These are phyloP conservation scores for Priceomyces fermenticarens DNA, from an alignment of 805 yeast species.

Conservation along the genomic window DNA sequence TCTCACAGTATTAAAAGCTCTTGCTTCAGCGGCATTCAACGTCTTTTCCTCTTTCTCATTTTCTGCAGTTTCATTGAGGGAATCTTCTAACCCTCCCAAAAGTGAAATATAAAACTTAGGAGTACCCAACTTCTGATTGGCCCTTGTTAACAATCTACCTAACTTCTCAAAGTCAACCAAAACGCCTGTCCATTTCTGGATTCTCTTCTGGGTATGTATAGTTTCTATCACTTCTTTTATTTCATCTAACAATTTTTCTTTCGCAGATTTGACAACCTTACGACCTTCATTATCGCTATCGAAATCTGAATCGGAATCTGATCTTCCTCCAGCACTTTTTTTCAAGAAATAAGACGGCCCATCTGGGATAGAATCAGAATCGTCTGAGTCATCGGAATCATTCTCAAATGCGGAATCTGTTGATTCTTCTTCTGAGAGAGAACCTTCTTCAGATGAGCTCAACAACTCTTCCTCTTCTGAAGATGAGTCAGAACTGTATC, in stretches of 20 bases:
- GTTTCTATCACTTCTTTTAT: conserved; percentile 63
- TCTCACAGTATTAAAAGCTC: conserved; percentile 80
- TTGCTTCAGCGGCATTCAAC: conserved; percentile 76
- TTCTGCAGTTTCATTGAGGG: conserved; percentile 50
- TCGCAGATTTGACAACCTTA: conserved; percentile 88
- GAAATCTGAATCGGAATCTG: conserved; percentile 36
- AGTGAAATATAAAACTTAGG: conserved; percentile 72
- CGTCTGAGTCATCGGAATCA: conserved; percentile 29
- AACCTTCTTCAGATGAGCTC: conserved; percentile 56
- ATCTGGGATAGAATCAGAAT: conserved; percentile 30
- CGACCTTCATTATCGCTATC: conserved; percentile 67
- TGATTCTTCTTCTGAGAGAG: conserved; percentile 42
- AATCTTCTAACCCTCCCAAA: conserved; percentile 69
- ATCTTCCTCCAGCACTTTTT: conserved; percentile 44
- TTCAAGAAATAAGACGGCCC: conserved; percentile 59
- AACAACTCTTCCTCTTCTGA: conserved; percentile 51
- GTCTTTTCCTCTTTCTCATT: conserved; percentile 61
- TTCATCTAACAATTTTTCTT: conserved; percentile 89
- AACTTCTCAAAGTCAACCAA: conserved; percentile 77
- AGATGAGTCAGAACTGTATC: conserved; percentile 56
- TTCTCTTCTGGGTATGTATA: conserved; percentile 65
- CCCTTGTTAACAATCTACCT: conserved; percentile 61
- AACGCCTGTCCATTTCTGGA: conserved; percentile 76
- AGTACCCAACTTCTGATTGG: conserved; percentile 66
- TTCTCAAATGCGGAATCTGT: conserved; percentile 53